Base-by-base conservation (phyloP, 2,329 filamentous ascomycete species). In the Lasiodiplodia gonubiensis region DNA sequence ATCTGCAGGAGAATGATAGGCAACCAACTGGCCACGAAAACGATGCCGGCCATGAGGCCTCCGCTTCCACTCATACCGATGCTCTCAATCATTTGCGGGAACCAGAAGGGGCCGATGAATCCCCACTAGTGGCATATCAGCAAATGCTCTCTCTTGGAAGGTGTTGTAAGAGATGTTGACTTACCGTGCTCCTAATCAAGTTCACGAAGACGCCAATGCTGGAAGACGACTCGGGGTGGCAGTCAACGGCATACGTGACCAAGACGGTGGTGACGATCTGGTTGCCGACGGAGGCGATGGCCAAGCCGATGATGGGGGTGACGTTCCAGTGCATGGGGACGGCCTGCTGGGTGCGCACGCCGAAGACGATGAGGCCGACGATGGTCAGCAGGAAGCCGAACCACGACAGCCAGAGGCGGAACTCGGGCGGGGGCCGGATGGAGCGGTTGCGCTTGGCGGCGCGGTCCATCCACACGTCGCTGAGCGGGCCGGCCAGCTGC, bases 221-320 rank as follows among this genome's bases (percentile, higher is more conserved):
- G 0, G 83, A 83, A 0, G 85, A 80, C 49, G 86, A 81, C 33
- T 85, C 79, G 2, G 78, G 80, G 69, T 87, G 83, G 71, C 85
- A 86, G 70, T 89, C 87, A 0, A 89, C 83, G 0, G 86, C 83
- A 72, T 88, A 89, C 0, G 87, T 88, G 27, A 88, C 84, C 52
- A 87, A 72, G 2, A 88, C 84, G 0, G 87, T 89, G 0, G 87
- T 89, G 18, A 88, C 81, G 51, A 89, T 83, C 74, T 89, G 87
- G 68, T 88, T 88, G 0, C 87, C 87, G 5, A 81, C 83, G 0
- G 82, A 83, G 0, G 79, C 77, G 46, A 83, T 81, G 0, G 81
- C 86, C 6, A 80, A 81, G 4, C 86, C 86, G 18, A 88, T 72
- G 16, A 87, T 77, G 0, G 87, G 87, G 0, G 85, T 86, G 5